Evolutionary conservation across 2,329 filamentous ascomycete species (phyloP), one percentile per base, ranked within the genome.

Genomic region (Gaeumannomyces sp.): DNA sequence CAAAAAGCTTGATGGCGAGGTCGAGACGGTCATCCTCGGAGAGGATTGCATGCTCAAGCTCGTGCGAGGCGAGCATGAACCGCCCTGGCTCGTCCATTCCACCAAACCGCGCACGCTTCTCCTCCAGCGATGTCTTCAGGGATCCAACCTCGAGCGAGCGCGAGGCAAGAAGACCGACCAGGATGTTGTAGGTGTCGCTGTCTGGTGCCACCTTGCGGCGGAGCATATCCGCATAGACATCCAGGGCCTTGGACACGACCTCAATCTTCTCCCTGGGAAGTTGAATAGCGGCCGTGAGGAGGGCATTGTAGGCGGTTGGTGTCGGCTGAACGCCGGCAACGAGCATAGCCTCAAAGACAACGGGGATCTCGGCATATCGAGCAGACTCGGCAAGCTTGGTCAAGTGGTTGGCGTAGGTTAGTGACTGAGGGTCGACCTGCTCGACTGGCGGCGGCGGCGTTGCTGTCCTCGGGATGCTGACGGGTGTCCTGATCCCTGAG

Each of bases 191-290:
- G 0, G 94, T 98, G 65, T 90, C 86, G 64, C 88, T 87, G 74
- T 97, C 89, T 10, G 94, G 93, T 27, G 85, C 79, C 29, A 98
- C 89, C 70, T 89, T 89, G 69, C 93, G 90, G 69, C 89, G 88
- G 70, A 97, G 87, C 95, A 99, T 98, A 74, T 98, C 93, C 22
- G 93, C 90, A 76, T 98, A 99, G 63, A 99, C 91, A 78, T 97
- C 93, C 63, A 98, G 83, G 6, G 92, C 93, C 79, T 96, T 96
- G 67, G 92, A 89, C 19, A 96, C 91, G 63, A 95, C 87, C 78
- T 96, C 90, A 64, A 90, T 89, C 76, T 89, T 90, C 75, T 91
- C 89, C 29, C 83, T 82, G 10, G 93, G 91, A 25, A 97, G 84
- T 70, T 92, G 85, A 67, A 97, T 92, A 19, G 93, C 93, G 7